phyloP scores from a whole-genome alignment of 345 rosid species.

The Physaria fendleri region DNA sequence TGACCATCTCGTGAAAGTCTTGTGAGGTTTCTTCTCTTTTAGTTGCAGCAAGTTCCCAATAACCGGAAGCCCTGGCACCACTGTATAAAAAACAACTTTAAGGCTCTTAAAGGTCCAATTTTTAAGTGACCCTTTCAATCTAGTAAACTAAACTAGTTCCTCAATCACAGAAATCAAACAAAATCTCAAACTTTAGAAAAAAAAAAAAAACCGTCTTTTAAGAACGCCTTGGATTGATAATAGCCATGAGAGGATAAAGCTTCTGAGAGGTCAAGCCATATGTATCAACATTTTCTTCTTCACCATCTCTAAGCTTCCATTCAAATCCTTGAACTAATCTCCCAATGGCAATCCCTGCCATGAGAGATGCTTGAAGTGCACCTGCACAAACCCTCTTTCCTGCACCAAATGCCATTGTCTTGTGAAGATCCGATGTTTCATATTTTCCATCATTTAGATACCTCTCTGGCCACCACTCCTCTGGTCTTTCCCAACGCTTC shows the following conservation, averaged over 20 bases:
- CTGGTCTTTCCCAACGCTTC: constrained; percentile 59
- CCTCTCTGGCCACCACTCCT: constrained; percentile 75
- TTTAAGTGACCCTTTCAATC: background rate
- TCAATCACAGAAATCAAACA: background rate
- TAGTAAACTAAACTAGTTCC: background rate
- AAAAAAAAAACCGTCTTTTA: background rate
- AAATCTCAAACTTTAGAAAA: background rate
- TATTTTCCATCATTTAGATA: constrained; percentile 43
- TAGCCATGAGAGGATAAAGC: constrained; percentile 61
- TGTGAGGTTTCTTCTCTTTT: constrained; percentile 89
- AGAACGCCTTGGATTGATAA: constrained; percentile 46
- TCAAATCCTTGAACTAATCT: constrained; percentile 75
- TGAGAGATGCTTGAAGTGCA: constrained; percentile 56
- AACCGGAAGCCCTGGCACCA: constrained; percentile 67
- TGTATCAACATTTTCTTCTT: constrained; percentile 59
- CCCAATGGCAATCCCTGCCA: constrained; percentile 55
- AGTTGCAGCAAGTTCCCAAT: constrained; percentile 79
- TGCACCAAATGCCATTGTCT: constrained; percentile 91
- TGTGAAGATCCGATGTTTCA: constrained; percentile 51
- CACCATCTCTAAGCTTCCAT: constrained; percentile 61
- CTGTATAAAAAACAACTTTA: constrained; percentile 39
- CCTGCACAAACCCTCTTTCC: constrained; percentile 84
- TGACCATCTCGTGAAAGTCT: constrained; percentile 74
- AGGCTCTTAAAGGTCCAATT: background rate
- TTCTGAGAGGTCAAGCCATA: constrained; percentile 62